phyloP scores from a whole-genome alignment of 2,329 filamentous ascomycete species.

The Pseudogymnoascus pannorum region DNA sequence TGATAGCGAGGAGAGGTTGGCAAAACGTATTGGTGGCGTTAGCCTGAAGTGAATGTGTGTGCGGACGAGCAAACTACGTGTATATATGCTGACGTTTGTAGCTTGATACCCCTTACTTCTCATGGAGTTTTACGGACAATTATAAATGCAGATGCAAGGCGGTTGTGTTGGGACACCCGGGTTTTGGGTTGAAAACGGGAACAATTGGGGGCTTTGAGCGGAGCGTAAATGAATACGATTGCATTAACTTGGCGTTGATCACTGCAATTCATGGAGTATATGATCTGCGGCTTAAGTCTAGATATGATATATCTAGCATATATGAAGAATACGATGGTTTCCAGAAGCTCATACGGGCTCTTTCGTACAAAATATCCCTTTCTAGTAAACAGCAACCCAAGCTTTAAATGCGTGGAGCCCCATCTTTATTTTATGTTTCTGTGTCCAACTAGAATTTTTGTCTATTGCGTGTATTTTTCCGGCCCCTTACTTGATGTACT shows the following conservation, averaged over 20 bases:
- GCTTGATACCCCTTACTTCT: slow-evolving; percentile 7
- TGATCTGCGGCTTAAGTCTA: background rate
- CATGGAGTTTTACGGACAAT: slow-evolving; percentile 4
- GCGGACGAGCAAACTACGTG: background rate
- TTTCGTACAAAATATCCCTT: background rate
- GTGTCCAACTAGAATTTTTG: background rate
- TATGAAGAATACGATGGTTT: slow-evolving; percentile 5
- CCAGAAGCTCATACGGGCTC: background rate
- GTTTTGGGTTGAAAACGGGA: slow-evolving; percentile 1
- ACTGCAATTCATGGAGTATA: background rate
- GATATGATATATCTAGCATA: slow-evolving; percentile 6
- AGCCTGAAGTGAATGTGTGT: slow-evolving; percentile 39
- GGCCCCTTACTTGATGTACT: background rate
- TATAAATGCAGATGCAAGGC: background rate
- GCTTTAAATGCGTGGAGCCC: background rate
- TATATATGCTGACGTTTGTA: background rate
- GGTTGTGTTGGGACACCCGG: background rate
- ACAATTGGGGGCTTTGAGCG: background rate
- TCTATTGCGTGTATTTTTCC: background rate
- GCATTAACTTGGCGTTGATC: slow-evolving; percentile 1
- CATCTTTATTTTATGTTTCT: background rate
- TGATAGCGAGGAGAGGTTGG: slow-evolving; percentile 37
- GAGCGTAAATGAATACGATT: slow-evolving; percentile 2
- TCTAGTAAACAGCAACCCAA: background rate
- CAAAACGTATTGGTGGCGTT: slow-evolving; percentile 61